Conservation (phyloP, 306 rosid species). For the Casuarina cunninghamiana region DNA sequence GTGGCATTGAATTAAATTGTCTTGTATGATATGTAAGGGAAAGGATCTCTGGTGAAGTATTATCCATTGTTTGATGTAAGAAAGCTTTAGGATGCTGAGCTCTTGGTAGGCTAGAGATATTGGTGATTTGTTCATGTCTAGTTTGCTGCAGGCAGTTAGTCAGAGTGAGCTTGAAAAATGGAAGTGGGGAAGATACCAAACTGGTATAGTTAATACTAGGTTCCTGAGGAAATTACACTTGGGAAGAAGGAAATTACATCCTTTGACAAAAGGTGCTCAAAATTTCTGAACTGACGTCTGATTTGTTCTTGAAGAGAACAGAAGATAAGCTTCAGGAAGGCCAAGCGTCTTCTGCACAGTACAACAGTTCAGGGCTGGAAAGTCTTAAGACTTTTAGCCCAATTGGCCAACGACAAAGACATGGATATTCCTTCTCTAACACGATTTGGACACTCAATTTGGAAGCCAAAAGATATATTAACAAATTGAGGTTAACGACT, state of each 20-base stretch:
- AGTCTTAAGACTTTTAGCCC: neutral
- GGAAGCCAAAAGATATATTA: neutral
- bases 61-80: neutral
- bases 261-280: neutral
- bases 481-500: too few relatives aligned
- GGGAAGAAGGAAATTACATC: neutral
- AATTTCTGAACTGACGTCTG: neutral
- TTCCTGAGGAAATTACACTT: too few relatives aligned
- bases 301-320: neutral
- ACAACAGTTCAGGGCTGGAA: neutral
- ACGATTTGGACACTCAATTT: neutral
- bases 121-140: neutral
- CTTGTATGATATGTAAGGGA: neutral
- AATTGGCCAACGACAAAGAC: neutral
- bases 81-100: neutral
- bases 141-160: slow-evolving; percentile 1
- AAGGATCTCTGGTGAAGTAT: neutral
- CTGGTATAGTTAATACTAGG: too few relatives aligned
- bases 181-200: too few relatives aligned
- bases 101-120: neutral
- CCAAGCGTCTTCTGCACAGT: neutral
- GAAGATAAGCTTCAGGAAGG: neutral
- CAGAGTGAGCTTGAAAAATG: too few relatives aligned
- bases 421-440: neutral
- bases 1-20: slow-evolving; percentile 10